These are phyloP conservation scores for Fusarium sp. DNA, from an alignment of 2,329 filamentous ascomycete genomes.

Conservation along the genomic window DNA sequence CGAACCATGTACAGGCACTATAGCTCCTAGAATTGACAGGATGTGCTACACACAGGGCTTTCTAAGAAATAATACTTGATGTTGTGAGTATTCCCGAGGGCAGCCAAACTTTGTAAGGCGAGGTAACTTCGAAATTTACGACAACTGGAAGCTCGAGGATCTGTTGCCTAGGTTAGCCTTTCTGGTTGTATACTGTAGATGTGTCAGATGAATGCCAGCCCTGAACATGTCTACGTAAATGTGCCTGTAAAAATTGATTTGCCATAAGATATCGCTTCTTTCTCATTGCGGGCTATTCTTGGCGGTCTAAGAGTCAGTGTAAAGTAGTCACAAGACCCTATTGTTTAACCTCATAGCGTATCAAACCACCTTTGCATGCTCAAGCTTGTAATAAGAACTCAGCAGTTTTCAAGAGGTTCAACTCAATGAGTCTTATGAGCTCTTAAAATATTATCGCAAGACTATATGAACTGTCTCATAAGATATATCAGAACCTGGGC, in stretches of 20 bases:
- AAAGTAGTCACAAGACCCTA: not conserved
- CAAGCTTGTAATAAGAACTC: not conserved
- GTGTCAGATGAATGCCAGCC: not conserved
- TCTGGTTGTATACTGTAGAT: not conserved
- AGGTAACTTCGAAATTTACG: not conserved
- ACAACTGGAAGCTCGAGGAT: not conserved
- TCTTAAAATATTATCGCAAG: not conserved
- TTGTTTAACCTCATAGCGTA: not conserved
- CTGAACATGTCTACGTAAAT: not conserved
- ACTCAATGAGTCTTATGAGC: not conserved
- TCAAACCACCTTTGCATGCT: not conserved
- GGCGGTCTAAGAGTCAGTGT: not conserved
- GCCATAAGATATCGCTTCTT: not conserved
- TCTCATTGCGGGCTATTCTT: not conserved
- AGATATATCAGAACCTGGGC: too few relatives aligned
- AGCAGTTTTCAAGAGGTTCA: not conserved
- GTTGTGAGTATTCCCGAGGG: not conserved
- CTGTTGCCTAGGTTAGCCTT: too few relatives aligned
- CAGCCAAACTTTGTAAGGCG: not conserved
- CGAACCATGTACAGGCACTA: not conserved
- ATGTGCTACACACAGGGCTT: too few relatives aligned
- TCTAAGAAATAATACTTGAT: not conserved
- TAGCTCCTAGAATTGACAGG: too few relatives aligned
- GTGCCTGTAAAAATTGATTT: not conserved
- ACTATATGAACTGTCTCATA: not conserved